Base-by-base conservation (phyloP, 2,329 filamentous ascomycete genomes). In the Pseudogymnoascus sp. region DNA sequence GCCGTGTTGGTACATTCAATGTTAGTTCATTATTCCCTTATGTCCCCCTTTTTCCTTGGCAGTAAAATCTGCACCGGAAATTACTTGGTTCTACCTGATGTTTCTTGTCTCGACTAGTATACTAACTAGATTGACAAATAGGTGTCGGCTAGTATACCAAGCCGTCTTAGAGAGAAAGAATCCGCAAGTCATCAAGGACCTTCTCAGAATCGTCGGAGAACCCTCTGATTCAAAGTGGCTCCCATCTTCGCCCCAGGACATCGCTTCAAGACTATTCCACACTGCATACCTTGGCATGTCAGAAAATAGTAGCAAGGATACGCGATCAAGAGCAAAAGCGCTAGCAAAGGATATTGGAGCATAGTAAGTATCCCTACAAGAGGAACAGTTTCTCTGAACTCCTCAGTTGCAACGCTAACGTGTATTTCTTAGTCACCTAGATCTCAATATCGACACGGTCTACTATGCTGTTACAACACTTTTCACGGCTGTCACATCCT, bases 231-330 rank as follows among this genome's bases (percentile, higher is more conserved):
- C 78, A 3, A 73, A 70, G 2, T 83, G 78, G 78, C 66, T 65
- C 6, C 72, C 72, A 35, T 66, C 62, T 11, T 61, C 60, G 5
- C 77, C 84, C 2, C 77, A 87, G 69, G 83, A 88, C 61, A 78
- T 89, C 61, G 84, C 81, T 68, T 76, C 77, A 59, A 75, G 77
- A 2, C 78, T 89, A 38, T 85, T 89, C 68, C 80, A 84, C 67
- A 90, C 87, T 1, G 79, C 80, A 56, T 90, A 85, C 74, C 88
- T 91, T 85, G 89, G 89, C 10, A 92, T 86, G 70, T 77, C 80
- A 67, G 84, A 88, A 66, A 88, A 87, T 43, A 86, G 83, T 60
- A 85, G 82, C 26, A 76, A 77, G 56, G 88, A 91, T 66, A 92
- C 89, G 0, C 78, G 89, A 10, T 78, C 80, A 56, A 79, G 90